Base-by-base conservation (phyloP, 768 basidiomycete species). In the Lactarius hatsudake region DNA sequence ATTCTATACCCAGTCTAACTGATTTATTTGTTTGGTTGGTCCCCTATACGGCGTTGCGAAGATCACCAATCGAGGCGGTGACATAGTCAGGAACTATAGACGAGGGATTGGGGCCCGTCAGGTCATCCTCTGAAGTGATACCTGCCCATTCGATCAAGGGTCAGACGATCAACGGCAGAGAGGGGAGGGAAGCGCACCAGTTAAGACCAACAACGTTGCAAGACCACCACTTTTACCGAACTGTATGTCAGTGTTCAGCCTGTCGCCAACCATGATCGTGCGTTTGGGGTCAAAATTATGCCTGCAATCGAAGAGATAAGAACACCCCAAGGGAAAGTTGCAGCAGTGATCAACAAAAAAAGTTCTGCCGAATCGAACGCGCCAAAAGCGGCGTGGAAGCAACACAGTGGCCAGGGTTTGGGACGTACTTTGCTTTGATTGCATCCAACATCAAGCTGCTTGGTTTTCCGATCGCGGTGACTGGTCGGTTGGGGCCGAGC, bases 211-310 rank as follows among this genome's bases (percentile, higher is more conserved):
- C 64, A 98, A 81, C 0, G 96, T 98, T 20, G 89, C 77, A 26
- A 97, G 82, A 32, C 93, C 93, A 51, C 94, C 93, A 56, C 85
- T 84, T 75, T 92, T 84, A 59, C 96, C 97, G 73, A 98, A 99
- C 61, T 91, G 78, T 72, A 99, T 98, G 77, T 99, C 96, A 6
- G 97, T 98, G 75, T 93, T 90, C 71, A 99, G 82, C 67, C 96
- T 86, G 79, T 99, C 96, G 51, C 96, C 96, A 55, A 98, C 82
- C 94, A 99, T 98, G 75, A 98, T 87, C 18, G 96, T 95, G 61
- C 87, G 81, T 67, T 83, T 79, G 53, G 93, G 93, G 77, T 98
- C 91, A 75, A 93, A 95, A 57, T 91, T 76, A 71, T 96, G 87
- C 77, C 95, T 97, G 69, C 15, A 62, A 62, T 42, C 34, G 38